Conservation (phyloP, 441 rosid species). For the Jatropha multifida region DNA sequence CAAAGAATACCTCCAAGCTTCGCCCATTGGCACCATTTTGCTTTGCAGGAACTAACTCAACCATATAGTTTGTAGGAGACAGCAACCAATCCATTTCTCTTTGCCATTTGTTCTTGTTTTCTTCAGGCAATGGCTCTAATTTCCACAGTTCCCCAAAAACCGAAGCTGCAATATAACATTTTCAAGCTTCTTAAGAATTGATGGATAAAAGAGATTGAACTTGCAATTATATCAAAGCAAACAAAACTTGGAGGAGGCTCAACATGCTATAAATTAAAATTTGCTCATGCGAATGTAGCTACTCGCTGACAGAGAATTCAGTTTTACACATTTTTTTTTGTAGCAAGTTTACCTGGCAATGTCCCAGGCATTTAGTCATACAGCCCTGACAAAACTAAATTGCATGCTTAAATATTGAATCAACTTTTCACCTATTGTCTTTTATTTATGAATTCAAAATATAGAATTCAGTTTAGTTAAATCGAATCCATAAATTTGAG, state of each 20-base stretch:
- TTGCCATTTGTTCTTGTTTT: slow-evolving; percentile 77
- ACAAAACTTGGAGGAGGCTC: neutral
- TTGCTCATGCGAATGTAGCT: neutral
- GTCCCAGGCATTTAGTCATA: neutral
- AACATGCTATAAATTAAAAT: neutral
- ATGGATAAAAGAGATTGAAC: neutral
- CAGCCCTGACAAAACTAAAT: neutral
- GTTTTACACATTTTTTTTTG: neutral
- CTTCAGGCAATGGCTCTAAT: slow-evolving; percentile 81
- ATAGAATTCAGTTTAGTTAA: too few relatives aligned
- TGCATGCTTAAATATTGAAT: neutral
- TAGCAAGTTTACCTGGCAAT: neutral
- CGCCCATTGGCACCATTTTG: slow-evolving; percentile 79
- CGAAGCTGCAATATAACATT: slow-evolving; percentile 48
- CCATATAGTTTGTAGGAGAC: slow-evolving; percentile 92
- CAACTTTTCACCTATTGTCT: neutral
- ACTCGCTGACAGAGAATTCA: neutral
- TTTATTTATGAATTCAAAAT: too few relatives aligned
- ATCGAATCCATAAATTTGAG: too few relatives aligned
- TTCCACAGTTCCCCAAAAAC: slow-evolving; percentile 96
- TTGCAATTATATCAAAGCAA: slow-evolving; percentile 12
- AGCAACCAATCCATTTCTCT: slow-evolving; percentile 96
- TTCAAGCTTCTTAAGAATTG: slow-evolving; percentile 18
- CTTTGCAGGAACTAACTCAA: slow-evolving; percentile 92
- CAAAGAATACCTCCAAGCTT: slow-evolving; percentile 67